Evolutionary conservation across 306 rosid species (phyloP).

Genomic region (Cicer judaicum): DNA sequence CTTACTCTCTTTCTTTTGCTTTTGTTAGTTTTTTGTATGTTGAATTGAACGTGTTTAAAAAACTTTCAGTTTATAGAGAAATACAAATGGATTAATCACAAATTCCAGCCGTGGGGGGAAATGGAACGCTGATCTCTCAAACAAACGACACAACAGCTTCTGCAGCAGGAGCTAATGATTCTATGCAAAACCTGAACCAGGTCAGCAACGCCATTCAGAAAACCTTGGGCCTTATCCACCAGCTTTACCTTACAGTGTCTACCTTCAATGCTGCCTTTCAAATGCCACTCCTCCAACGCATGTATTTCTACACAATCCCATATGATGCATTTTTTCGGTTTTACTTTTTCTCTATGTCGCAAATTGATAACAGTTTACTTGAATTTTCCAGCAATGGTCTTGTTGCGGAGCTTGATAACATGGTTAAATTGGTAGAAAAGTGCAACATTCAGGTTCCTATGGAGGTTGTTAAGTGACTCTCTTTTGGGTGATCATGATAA

Average conservation of each 20-base stretch:
- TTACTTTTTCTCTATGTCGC: neutral
- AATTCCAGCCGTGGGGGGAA: slow-evolving; percentile 55
- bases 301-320: slow-evolving; percentile 55
- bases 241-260: slow-evolving; percentile 89
- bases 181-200: slow-evolving; percentile 81
- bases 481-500: neutral
- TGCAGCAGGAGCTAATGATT: slow-evolving; percentile 60
- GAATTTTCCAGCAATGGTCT: slow-evolving; percentile 69
- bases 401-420: slow-evolving; percentile 82
- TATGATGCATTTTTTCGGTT: neutral
- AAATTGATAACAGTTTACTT: slow-evolving; percentile 20
- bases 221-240: slow-evolving; percentile 87
- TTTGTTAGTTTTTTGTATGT: slow-evolving; percentile 4
- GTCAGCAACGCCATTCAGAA: slow-evolving; percentile 82
- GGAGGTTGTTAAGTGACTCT: no score
- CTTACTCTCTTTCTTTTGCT: neutral
- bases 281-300: slow-evolving; percentile 87
- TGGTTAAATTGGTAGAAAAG: slow-evolving; percentile 83
- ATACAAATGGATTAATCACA: slow-evolving; percentile 67
- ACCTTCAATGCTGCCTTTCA: slow-evolving; percentile 83
- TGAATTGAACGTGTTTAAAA: slow-evolving; percentile 18
- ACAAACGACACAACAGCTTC: slow-evolving; percentile 54
- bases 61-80: slow-evolving; percentile 22
- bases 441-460: slow-evolving; percentile 93
- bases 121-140: slow-evolving; percentile 63